phyloP scores from a whole-genome alignment of 2,329 filamentous ascomycete genomes.

The Helotiales sp. region DNA sequence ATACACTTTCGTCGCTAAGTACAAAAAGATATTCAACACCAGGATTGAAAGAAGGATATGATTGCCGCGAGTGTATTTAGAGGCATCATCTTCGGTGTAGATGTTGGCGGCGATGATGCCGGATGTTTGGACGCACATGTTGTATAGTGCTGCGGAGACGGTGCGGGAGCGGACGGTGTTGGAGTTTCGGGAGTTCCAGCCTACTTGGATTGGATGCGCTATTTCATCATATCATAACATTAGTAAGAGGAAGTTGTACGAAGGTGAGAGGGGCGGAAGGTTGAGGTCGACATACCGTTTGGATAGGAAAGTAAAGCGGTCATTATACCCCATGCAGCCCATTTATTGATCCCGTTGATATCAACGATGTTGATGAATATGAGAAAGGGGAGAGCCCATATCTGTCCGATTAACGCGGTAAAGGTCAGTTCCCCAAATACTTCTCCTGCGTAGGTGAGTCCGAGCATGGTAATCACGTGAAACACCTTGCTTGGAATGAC shows the following conservation, averaged over 20 bases:
- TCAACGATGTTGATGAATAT: constrained; percentile 42
- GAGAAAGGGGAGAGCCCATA: constrained; percentile 62
- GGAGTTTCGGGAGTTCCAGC: constrained; percentile 47
- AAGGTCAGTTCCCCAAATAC: constrained; percentile 50
- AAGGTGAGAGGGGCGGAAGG: background rate
- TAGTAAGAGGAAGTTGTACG: background rate
- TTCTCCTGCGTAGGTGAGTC: constrained; percentile 40
- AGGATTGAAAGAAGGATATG: constrained; percentile 51
- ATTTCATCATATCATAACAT: too few species aligned
- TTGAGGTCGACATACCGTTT: constrained; percentile 33
- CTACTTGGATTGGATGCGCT: constrained; percentile 48
- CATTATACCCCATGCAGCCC: constrained; percentile 44
- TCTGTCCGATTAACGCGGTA: constrained; percentile 47
- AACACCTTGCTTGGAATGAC: constrained; percentile 55
- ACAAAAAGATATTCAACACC: constrained; percentile 46
- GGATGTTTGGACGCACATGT: constrained; percentile 50
- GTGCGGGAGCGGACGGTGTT: constrained; percentile 62
- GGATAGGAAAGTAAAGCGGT: constrained; percentile 43
- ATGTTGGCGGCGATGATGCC: constrained; percentile 37
- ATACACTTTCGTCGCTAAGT: constrained; percentile 46
- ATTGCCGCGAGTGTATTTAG: constrained; percentile 53
- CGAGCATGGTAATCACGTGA: constrained; percentile 43
- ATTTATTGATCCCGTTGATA: constrained; percentile 39
- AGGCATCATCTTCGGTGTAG: constrained; percentile 45
- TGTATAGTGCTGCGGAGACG: constrained; percentile 63